Conservation (phyloP, 2,329 filamentous ascomycete species). For the Phyllosticta citrichinensis region DNA sequence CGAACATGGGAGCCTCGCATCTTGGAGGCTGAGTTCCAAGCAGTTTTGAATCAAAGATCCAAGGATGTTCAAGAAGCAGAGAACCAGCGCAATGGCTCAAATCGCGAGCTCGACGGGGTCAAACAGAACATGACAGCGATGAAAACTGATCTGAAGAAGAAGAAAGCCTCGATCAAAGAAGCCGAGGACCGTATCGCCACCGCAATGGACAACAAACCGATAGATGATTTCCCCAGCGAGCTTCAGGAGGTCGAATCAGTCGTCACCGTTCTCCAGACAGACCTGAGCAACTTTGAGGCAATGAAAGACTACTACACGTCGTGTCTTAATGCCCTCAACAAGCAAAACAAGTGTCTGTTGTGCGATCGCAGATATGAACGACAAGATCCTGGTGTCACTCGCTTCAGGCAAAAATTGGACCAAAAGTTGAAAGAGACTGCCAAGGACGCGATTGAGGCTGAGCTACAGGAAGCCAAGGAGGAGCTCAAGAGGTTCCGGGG, state of each 20-base stretch:
- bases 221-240: slow-evolving; percentile 39
- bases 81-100: slow-evolving; percentile 58
- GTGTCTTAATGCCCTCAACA: slow-evolving; percentile 55
- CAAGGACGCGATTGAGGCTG: slow-evolving; percentile 28
- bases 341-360: slow-evolving; percentile 64
- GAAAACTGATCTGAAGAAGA: slow-evolving; percentile 54
- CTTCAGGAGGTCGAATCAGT: slow-evolving; percentile 42
- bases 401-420: slow-evolving; percentile 53
- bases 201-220: slow-evolving; percentile 15
- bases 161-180: slow-evolving; percentile 50
- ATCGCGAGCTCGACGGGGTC: slow-evolving; percentile 64
- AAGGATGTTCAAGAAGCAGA: slow-evolving; percentile 54
- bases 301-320: slow-evolving; percentile 62
- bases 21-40: slow-evolving; percentile 62
- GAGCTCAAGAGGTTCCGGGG: slow-evolving; percentile 50
- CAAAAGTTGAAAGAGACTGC: background rate
- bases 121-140: slow-evolving; percentile 61
- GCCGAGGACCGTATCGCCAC: slow-evolving; percentile 52
- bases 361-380: slow-evolving; percentile 60
- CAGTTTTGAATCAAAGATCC: slow-evolving; percentile 47
- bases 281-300: slow-evolving; percentile 59
- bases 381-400: slow-evolving; percentile 48
- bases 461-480: slow-evolving; percentile 42
- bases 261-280: slow-evolving; percentile 46
- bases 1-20: slow-evolving; percentile 57